Evolutionary conservation across 1,139 yeast genomes (phyloP), one percentile per base, ranked within the genome.

Genomic region (Pichia cactophila): DNA sequence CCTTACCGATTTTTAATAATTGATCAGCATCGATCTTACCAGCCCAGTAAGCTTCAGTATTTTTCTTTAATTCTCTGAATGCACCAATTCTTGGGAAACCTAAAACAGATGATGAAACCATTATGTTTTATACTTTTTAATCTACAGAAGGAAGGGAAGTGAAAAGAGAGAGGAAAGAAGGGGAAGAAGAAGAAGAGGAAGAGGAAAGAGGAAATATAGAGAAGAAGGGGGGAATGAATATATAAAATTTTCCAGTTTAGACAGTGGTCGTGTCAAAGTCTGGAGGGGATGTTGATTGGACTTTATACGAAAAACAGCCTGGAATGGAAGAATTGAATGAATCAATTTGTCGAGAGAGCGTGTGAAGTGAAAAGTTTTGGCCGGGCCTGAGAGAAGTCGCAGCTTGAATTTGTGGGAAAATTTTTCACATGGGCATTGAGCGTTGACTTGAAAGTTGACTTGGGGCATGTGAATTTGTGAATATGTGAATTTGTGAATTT

Each of bases 11-110:
- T 66, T 87, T 80, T 72, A 87, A 74, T 63, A 92, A 82, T 67
- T 88, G 95, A 55, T 87, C 97, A 59, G 80, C 88, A 57, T 84
- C 66, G 63, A 83, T 86, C 78, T 90, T 90, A 69, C 97, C 97
- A 63, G 80, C 73, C 98, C 98, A 92, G 90, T 92, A 92, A 70
- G 96, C 85, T 77, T 92, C 98, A 62, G 98, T 92, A 73, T 87
- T 87, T 77, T 92, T 92, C 79, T 92, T 92, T 74, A 92, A 84
- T 78, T 92, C 98, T 83, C 98, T 92, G 79, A 89, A 89, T 64
- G 96, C 95, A 69, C 98, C 94, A 65, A 85, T 90, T 81, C 97
- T 92, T 78, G 98, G 98, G 90, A 90, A 90, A 73, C 98, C 98
- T 77, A 90, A 83, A 65, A 90, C 94, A 67, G 96, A 82, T 61